These are phyloP conservation scores for Kwoniella mangroviensis DNA, from an alignment of 768 basidiomycete genomes.

Conservation along the genomic window DNA sequence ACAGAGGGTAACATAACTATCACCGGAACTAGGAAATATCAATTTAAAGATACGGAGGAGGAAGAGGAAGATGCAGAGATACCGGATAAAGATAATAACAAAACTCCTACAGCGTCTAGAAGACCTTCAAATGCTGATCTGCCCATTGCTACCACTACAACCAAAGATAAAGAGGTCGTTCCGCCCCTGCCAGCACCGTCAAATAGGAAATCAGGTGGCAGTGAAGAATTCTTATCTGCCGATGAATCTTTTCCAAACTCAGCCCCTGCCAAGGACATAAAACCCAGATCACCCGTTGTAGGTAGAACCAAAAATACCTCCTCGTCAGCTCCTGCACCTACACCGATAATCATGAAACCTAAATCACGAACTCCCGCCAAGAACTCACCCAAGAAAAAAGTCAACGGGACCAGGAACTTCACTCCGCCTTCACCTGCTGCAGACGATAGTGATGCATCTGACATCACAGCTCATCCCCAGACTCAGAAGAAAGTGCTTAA, in stretches of 20 bases:
- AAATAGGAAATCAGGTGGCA: not conserved
- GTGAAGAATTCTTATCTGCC: slow-evolving; percentile 13
- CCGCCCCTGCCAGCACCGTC: slow-evolving; percentile 1
- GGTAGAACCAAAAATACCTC: not conserved
- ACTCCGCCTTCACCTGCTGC: slow-evolving; percentile 7
- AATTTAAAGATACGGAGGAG: not conserved
- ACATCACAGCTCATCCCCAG: not conserved
- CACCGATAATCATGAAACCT: slow-evolving; percentile 7
- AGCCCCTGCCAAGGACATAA: not conserved
- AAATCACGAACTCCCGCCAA: not conserved
- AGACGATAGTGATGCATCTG: slow-evolving; percentile 7
- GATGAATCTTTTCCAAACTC: not conserved
- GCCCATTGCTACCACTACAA: not conserved
- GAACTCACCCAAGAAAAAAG: slow-evolving; percentile 1
- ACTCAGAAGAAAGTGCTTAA: not conserved
- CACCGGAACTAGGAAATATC: not conserved
- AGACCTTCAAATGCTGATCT: slow-evolving; percentile 19
- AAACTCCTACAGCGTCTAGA: slow-evolving; percentile 16
- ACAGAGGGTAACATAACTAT: not conserved
- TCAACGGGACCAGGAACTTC: not conserved
- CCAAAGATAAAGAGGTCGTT: not conserved
- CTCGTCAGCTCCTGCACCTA: not conserved
- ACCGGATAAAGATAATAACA: not conserved
- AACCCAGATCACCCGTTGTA: not conserved
- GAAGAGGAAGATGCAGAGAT: not conserved